Percentiles rank a stretch among this genome's conserved stretches.
phyloP scores from a whole-genome alignment of 805 yeast species.

The Brettanomyces nanus region DNA sequence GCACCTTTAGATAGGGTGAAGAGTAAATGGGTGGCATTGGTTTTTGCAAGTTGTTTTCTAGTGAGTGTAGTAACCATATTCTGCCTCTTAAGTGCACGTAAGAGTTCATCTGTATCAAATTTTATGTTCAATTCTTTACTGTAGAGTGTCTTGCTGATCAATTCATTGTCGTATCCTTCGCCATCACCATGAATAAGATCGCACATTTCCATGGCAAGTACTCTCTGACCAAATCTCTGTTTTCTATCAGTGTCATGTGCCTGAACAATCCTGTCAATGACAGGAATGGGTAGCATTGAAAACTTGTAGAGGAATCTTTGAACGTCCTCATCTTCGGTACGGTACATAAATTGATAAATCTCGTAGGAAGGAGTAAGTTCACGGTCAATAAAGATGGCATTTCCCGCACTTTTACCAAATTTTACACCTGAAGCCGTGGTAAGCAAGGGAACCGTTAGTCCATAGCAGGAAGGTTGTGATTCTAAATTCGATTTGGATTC shows the following conservation, averaged over 20 bases:
- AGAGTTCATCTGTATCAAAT: slow-evolving; percentile 39
- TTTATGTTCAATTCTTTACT: slow-evolving; percentile 22
- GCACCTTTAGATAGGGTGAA: slow-evolving; percentile 39
- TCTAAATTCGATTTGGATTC: no score
- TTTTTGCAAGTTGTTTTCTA: slow-evolving; percentile 22
- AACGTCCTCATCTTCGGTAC: slow-evolving; percentile 71
- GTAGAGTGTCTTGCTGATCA: slow-evolving; percentile 60
- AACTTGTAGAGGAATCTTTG: slow-evolving; percentile 62
- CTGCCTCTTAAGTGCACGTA: slow-evolving; percentile 50
- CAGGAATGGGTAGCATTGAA: slow-evolving; percentile 62
- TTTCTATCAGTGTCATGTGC: slow-evolving; percentile 55
- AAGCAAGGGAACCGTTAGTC: slow-evolving; percentile 82
- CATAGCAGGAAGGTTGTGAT: slow-evolving; percentile 56
- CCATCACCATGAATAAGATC: slow-evolving; percentile 84
- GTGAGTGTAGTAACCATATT: slow-evolving; percentile 38
- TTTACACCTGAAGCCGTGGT: slow-evolving; percentile 87
- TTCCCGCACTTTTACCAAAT: slow-evolving; percentile 96
- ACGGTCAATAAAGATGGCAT: slow-evolving; percentile 82
- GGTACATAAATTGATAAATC: slow-evolving; percentile 78
- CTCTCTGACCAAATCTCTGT: slow-evolving; percentile 60
- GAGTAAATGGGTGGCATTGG: slow-evolving; percentile 45
- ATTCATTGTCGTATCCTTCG: slow-evolving; percentile 57
- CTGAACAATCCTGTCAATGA: slow-evolving; percentile 45
- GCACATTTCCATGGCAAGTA: slow-evolving; percentile 77
- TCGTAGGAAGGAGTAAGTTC: slow-evolving; percentile 72